Evolutionary conservation across 1,284 basidiomycete genomes (phyloP).

Genomic region (Tilletia caries): DNA sequence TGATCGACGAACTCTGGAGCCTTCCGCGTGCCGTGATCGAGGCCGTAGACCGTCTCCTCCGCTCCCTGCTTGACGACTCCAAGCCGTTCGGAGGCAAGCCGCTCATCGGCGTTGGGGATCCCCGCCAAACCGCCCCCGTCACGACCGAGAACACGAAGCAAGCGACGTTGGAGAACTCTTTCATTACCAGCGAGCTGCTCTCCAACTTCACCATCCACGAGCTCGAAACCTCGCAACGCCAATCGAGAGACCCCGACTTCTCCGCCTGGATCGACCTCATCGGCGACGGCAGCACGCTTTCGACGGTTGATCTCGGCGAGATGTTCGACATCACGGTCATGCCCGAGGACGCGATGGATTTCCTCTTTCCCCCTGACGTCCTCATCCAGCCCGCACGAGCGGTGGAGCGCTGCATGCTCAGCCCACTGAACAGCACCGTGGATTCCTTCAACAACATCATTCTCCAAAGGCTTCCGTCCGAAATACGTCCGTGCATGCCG

Average conservation of each 20-base stretch:
- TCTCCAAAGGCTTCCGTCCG: not conserved
- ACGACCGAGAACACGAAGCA: not conserved
- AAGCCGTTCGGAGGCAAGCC: not conserved
- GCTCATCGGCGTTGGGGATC: not conserved
- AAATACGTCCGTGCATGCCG: not conserved
- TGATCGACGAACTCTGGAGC: not conserved
- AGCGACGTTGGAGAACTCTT: not conserved
- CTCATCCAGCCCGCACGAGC: not conserved
- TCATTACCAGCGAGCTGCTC: not conserved
- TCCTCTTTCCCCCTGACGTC: not conserved
- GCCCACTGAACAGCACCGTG: not conserved
- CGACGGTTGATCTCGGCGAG: not conserved
- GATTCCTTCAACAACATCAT: not conserved
- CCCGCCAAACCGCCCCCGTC: not conserved
- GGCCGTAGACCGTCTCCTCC: not conserved
- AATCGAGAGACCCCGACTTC: not conserved
- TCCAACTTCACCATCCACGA: not conserved
- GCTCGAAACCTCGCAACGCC: not conserved
- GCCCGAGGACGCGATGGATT: not conserved
- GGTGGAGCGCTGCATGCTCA: not conserved
- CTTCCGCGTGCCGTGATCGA: not conserved
- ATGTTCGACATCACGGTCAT: not conserved
- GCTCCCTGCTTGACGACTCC: not conserved
- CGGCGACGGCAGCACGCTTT: not conserved
- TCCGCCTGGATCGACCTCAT: not conserved